Evolutionary conservation across 495 filamentous ascomycete genomes (phyloP).

Genomic region (Penicillium coffeae): DNA sequence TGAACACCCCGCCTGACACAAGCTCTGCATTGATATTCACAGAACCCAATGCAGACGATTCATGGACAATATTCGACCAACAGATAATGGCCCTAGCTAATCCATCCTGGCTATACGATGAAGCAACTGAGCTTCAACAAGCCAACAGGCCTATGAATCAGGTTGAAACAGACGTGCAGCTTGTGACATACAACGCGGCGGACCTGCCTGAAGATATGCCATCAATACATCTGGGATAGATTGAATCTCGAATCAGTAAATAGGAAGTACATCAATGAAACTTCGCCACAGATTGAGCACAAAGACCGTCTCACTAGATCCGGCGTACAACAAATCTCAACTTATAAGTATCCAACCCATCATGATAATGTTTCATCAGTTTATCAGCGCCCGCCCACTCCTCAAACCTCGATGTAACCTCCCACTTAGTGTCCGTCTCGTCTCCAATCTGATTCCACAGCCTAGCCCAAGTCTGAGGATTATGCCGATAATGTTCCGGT

Average conservation of each 20-base stretch:
- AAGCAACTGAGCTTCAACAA: conserved; percentile 5
- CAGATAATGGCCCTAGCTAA: conserved; percentile 35
- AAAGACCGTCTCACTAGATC: too few relatives aligned
- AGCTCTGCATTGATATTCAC: conserved; percentile 22
- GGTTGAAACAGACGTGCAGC: too few relatives aligned
- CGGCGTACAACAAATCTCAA: conserved; percentile 17
- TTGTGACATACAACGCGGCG: too few relatives aligned
- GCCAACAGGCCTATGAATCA: conserved; percentile 2
- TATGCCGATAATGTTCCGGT: conserved; percentile 38
- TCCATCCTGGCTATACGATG: conserved; percentile 28
- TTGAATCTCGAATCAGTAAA: too few relatives aligned
- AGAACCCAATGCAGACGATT: conserved; percentile 19
- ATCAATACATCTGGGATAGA: too few relatives aligned
- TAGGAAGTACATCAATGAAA: too few relatives aligned
- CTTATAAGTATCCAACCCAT: conserved; percentile 14
- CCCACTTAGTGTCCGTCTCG: conserved; percentile 43
- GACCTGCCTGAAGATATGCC: too few relatives aligned
- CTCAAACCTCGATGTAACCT: conserved; percentile 31
- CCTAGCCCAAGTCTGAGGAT: conserved; percentile 37
- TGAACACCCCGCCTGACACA: conserved; percentile 35
- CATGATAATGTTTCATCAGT: conserved; percentile 11
- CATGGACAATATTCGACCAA: conserved; percentile 41
- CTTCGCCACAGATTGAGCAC: too few relatives aligned
- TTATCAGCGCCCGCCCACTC: conserved; percentile 12
- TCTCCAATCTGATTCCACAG: conserved; percentile 51